Percentiles rank a stretch among this genome's conserved stretches.
These are phyloP conservation scores for Viridothelium virens DNA, from an alignment of 495 filamentous ascomycete species.

Conservation along the genomic window DNA sequence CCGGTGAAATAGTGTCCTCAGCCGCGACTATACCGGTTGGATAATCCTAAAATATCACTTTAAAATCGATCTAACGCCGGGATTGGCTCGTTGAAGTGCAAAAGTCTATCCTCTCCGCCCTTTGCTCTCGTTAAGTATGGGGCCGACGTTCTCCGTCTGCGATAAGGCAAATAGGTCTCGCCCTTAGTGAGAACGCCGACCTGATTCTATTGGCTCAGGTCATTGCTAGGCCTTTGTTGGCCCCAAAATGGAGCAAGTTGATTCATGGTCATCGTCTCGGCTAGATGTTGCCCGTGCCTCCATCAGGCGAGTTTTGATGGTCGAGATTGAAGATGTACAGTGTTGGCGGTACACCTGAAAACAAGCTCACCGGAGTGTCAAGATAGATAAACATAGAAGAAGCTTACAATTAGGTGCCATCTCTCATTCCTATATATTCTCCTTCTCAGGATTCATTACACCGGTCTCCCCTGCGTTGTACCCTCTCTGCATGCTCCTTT, in stretches of 20 bases:
- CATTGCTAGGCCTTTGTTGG: neutral
- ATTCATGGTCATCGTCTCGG: neutral
- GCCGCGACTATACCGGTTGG: neutral
- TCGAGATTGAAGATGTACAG: neutral
- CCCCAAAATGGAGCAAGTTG: neutral
- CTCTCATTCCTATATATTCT: neutral
- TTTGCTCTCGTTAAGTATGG: neutral
- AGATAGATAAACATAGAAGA: conserved; percentile 6
- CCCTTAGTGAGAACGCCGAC: neutral
- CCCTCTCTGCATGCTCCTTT: conserved; percentile 4
- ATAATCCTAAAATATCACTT: conserved; percentile 2
- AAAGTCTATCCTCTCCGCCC: neutral
- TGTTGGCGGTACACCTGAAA: neutral
- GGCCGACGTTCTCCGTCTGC: neutral
- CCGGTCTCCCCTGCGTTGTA: neutral
- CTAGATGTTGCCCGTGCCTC: neutral
- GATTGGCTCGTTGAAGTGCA: neutral
- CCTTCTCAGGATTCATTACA: neutral
- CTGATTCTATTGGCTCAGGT: too few relatives aligned
- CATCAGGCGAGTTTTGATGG: neutral
- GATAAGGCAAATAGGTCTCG: neutral
- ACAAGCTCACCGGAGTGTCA: neutral
- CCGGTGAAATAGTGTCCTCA: conserved; percentile 5
- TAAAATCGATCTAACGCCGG: neutral
- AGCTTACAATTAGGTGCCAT: neutral